Evolutionary conservation across 2,329 filamentous ascomycete species (phyloP), one percentile per base, ranked within the genome.

Genomic region (Conoideocrella luteorostrata): DNA sequence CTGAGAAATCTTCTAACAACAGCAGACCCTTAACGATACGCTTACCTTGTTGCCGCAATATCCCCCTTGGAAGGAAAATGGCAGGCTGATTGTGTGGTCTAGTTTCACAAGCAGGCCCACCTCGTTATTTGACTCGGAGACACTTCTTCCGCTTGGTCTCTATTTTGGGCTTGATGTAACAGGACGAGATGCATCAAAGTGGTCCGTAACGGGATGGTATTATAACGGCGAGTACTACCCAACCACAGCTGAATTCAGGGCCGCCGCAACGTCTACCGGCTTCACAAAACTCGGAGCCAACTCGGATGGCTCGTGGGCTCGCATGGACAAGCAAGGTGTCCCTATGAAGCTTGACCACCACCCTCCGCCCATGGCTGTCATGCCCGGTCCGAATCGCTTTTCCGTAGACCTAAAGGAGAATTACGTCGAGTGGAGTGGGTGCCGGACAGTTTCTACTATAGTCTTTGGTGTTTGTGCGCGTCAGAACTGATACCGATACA

Each of bases 201-300:
- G 77, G 77, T 61, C 55, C 12, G 54, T 76, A 0, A 61, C 66
- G 15, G 71, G 70, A 3, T 79, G 75, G 72, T 68, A 74, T 13
- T 79, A 77, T 52, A 70, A 76, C 45, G 68, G 69, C 35, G 55
- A 72, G n/a, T 72, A 72, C 47, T 81, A 78, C 51, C 55, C 64
- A 24, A 69, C 69, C 4, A 71, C 69, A 1, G 63, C 74, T 15
- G 66, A 63, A 4, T 72, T 78, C 55, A 59, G 70, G 26, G 50
- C 44, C 0, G 72, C 72, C 2, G 70, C 67, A 51, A 66, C 58
- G 44, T 57, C 57, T 18, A 58, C 62, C 3, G 61, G 56, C 4
- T 74, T 78, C 47, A 63, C 66, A 38, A 75, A 72, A 52, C 61
- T 72, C 18, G 61, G 62, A 23, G 58, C 69, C 18, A 72, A 71